Conservation (phyloP, 2,329 filamentous ascomycete genomes). For the Ramularia endophylla region DNA sequence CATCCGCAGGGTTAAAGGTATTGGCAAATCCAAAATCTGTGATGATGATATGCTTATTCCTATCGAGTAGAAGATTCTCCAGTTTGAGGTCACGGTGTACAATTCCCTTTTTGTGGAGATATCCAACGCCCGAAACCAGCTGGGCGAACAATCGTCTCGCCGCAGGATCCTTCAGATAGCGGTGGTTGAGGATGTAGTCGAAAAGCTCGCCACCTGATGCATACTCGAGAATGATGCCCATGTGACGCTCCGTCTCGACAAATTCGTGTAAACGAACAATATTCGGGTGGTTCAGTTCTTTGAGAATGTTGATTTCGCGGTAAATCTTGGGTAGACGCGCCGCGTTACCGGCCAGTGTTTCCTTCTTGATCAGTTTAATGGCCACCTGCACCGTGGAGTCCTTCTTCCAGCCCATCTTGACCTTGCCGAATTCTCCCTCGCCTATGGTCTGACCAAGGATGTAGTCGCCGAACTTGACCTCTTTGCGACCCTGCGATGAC, state of each 20-base stretch:
- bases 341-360: conserved; percentile 81
- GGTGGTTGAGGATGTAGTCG: conserved; percentile 95
- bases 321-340: conserved; percentile 93
- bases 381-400: conserved; percentile 89
- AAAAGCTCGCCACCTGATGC: conserved; percentile 96
- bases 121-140: conserved; percentile 91
- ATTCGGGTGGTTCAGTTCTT: conserved; percentile 85
- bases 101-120: conserved; percentile 97
- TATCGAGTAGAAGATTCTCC: conserved; percentile 89
- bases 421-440: conserved; percentile 97
- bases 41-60: conserved; percentile 98
- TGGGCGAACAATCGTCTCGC: conserved; percentile 91
- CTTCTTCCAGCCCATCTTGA: conserved; percentile 97
- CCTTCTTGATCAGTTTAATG: conserved; percentile 94
- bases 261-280: conserved; percentile 97
- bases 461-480: conserved; percentile 90
- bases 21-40: conserved; percentile 99
- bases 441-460: conserved; percentile 93
- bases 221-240: conserved; percentile 97
- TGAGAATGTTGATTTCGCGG: conserved; percentile 88
- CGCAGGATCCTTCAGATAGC: conserved; percentile 90
- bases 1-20: conserved; percentile 85
- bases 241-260: conserved; percentile 95
- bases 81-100: conserved; percentile 96
- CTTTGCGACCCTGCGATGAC: conserved; percentile 52